These are phyloP conservation scores for Lomentospora prolificans DNA, from an alignment of 2,329 filamentous ascomycete genomes.

Conservation along the genomic window DNA sequence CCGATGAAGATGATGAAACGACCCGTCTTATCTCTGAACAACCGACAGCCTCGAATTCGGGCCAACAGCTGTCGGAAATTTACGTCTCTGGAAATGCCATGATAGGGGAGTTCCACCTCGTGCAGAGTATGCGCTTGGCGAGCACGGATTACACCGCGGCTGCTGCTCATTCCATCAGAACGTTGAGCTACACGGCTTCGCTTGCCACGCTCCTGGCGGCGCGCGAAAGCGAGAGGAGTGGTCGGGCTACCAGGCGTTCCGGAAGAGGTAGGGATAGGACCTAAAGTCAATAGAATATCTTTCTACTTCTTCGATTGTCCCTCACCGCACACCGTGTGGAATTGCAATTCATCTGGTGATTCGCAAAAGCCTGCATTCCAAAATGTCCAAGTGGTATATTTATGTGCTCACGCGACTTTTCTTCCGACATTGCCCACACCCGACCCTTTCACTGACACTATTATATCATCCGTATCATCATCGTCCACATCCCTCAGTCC, in stretches of 20 bases:
- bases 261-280: neutral
- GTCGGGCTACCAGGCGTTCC: slow-evolving; percentile 18
- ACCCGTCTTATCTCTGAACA: slow-evolving; percentile 14
- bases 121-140: slow-evolving; percentile 37
- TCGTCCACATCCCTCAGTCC: slow-evolving; percentile 67
- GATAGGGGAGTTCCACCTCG: slow-evolving; percentile 42
- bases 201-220: slow-evolving; percentile 39
- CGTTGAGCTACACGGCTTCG: slow-evolving; percentile 44
- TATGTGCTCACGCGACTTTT: slow-evolving; percentile 55
- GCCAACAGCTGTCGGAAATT: slow-evolving; percentile 33
- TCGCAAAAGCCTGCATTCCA: too few relatives aligned
- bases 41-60: slow-evolving; percentile 14
- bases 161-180: slow-evolving; percentile 38
- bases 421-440: slow-evolving; percentile 92
- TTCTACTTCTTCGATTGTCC: too few relatives aligned
- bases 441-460: slow-evolving; percentile 84
- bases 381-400: too few relatives aligned
- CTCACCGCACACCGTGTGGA: too few relatives aligned
- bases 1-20: slow-evolving; percentile 12
- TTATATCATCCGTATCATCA: slow-evolving; percentile 60
- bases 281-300: neutral
- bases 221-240: slow-evolving; percentile 22
- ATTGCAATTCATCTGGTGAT: too few relatives aligned
- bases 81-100: slow-evolving; percentile 46
- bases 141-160: slow-evolving; percentile 9